Evolutionary conservation across 176 grass and related monocot genomes (phyloP), one percentile per base, ranked within the genome.

Genomic region (Saccharum spontaneum): DNA sequence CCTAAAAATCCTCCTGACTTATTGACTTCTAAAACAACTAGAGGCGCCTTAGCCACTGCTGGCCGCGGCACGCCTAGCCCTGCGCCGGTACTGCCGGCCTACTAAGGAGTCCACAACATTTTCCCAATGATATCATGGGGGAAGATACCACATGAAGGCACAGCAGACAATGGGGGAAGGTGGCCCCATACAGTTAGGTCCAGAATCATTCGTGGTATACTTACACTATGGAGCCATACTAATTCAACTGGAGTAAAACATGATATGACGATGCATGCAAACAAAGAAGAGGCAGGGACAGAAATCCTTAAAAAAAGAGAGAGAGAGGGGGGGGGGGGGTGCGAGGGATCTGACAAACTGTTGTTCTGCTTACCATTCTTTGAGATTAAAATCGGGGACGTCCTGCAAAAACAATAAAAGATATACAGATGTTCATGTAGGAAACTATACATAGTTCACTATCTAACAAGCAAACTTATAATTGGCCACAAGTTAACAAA

Each of bases 291-390:
- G 15, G 16, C 15, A 50, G 48, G 48, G 48, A 50, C 14, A 50
- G 14, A 48, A 48, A 48, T 48, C 46, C 13, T 48, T 15, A 7
- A 10, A 10, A 3, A 44, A 46, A 4, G n/a, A n/a, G n/a, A n/a
- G n/a, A n/a, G n/a, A n/a, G n/a, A n/a, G n/a, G 3, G 10, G 46
- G 46, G 12, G 12, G 0, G 44, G 17, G 50, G 55, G 0, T 22
- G 22, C 22, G 8, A 5, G 59, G 22, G 57, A 0, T 10, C 4
- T n/a, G 55, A 3, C 55, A 59, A 59, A 22, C 20, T 20, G 17
- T 22, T 71, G 36, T 12, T 74, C 24, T 78, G 50, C 91, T 94
- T 89, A 97, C 94, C 87, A 82, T 71, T 94, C 76, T 94, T 82
- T 90, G 22, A 78, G 85, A 83, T n/a, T 52, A 64, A 75, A 86